Percentiles rank a stretch among this genome's conserved stretches.
These are phyloP conservation scores for Pleurotus tuber-regium DNA, from an alignment of 768 basidiomycete species.

Conservation along the genomic window DNA sequence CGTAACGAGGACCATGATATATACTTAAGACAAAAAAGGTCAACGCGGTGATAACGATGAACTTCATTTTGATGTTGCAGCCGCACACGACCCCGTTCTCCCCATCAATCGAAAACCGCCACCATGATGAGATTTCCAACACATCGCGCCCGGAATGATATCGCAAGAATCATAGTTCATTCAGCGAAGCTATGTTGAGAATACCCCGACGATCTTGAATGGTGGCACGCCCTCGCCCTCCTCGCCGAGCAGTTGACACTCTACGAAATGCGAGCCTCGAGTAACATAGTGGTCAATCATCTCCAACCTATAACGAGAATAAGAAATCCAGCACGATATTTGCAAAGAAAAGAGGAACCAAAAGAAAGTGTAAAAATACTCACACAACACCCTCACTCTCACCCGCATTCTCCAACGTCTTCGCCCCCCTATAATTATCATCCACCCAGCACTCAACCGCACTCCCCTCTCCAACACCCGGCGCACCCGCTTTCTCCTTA, in stretches of 20 bases:
- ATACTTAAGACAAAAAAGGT: no score
- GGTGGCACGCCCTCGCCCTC: conserved; percentile 76
- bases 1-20: no score
- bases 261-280: conserved; percentile 90
- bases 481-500: conserved; percentile 57
- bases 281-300: conserved; percentile 86
- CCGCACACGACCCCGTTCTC: no score
- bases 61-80: no score
- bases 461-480: conserved; percentile 53
- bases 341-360: conserved; percentile 4
- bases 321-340: conserved; percentile 2
- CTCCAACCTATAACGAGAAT: conserved; percentile 49
- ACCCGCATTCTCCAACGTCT: conserved; percentile 74
- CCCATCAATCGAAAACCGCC: no score
- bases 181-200: conserved; percentile 72
- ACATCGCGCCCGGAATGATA: no score
- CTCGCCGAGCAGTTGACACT: conserved; percentile 85
- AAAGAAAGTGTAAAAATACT: no score
- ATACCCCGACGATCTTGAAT: conserved; percentile 93
- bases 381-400: conserved; percentile 52
- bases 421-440: conserved; percentile 83
- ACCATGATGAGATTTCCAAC: no score
- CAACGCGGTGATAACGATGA: no score
- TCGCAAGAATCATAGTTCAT: no score
- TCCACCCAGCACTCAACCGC: conserved; percentile 95